phyloP scores from a whole-genome alignment of 306 rosid species.

The Ammopiptanthus mongolicus region DNA sequence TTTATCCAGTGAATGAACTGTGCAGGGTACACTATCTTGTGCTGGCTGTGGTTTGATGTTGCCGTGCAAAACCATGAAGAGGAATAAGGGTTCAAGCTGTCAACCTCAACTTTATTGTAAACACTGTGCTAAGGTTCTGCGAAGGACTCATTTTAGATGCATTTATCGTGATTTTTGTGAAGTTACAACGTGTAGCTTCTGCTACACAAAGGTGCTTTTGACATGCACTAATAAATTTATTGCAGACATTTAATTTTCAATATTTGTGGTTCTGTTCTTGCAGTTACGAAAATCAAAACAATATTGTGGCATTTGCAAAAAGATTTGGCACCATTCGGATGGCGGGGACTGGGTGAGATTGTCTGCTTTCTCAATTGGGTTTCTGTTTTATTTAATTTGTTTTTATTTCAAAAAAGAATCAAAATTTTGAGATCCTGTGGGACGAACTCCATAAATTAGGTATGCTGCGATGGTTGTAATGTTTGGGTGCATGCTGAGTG shows the following conservation, averaged over 20 bases:
- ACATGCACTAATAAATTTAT: neutral
- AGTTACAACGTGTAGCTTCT: no score
- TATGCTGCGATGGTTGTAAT: constrained; percentile 88
- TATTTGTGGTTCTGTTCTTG: constrained; percentile 16
- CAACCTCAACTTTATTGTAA: constrained; percentile 52
- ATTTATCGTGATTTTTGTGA: no score
- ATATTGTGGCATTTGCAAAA: constrained; percentile 88
- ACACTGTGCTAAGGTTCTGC: constrained; percentile 70
- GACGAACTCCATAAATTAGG: constrained; percentile 42
- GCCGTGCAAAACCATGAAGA: constrained; percentile 48
- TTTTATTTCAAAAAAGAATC: constrained; percentile 2
- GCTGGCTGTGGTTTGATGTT: constrained; percentile 68
- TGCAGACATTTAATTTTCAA: constrained; percentile 16
- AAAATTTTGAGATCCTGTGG: constrained; percentile 26
- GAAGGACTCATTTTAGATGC: neutral
- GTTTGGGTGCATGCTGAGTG: constrained; percentile 99
- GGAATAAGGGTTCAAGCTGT: constrained; percentile 43
- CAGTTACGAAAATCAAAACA: constrained; percentile 84
- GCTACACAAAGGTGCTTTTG: no score
- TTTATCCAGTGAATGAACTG: constrained; percentile 19
- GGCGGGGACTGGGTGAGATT: constrained; percentile 87
- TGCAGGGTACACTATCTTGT: constrained; percentile 64
- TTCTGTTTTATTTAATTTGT: neutral
- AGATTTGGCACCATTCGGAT: constrained; percentile 93
- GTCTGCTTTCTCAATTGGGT: constrained; percentile 15